Conservation (phyloP, 2,329 filamentous ascomycete species). For the Leptographium wingfieldii region DNA sequence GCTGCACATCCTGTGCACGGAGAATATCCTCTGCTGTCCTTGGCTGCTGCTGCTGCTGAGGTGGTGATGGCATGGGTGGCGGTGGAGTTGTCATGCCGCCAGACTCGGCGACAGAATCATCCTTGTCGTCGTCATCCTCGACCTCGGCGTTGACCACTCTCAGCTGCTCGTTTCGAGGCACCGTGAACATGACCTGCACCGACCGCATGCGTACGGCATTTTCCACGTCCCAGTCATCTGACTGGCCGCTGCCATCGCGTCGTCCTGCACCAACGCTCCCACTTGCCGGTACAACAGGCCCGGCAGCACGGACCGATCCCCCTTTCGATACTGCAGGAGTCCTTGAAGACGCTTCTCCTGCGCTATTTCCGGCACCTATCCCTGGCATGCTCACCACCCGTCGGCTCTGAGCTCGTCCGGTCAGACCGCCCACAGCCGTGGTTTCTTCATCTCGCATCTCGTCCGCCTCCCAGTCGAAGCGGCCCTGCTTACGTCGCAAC, state of each 20-base stretch:
- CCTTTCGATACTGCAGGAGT: neutral
- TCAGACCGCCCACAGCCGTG: slow-evolving; percentile 9
- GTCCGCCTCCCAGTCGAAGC: slow-evolving; percentile 38
- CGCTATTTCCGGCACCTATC: neutral
- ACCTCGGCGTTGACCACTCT: slow-evolving; percentile 77
- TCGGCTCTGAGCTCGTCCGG: neutral
- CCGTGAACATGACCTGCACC: slow-evolving; percentile 84
- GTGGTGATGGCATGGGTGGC: neutral
- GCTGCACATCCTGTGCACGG: slow-evolving; percentile 2
- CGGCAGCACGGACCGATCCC: neutral
- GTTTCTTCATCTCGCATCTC: slow-evolving; percentile 40
- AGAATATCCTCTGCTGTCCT: neutral
- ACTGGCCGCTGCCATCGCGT: slow-evolving; percentile 12
- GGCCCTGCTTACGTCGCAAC: slow-evolving; percentile 41
- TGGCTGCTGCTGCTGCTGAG: neutral
- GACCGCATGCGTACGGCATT: slow-evolving; percentile 55
- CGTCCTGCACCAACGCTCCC: slow-evolving; percentile 8
- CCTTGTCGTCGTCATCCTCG: slow-evolving; percentile 18
- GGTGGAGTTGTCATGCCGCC: slow-evolving; percentile 4
- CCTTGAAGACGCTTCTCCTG: neutral
- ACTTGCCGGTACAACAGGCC: slow-evolving; percentile 30
- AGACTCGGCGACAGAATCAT: neutral
- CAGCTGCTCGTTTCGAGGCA: slow-evolving; percentile 69
- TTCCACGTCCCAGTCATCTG: slow-evolving; percentile 64
- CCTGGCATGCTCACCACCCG: neutral